Evolutionary conservation across 768 basidiomycete species (phyloP), one percentile per base, ranked within the genome.

Genomic region (Roridomyces roridus): DNA sequence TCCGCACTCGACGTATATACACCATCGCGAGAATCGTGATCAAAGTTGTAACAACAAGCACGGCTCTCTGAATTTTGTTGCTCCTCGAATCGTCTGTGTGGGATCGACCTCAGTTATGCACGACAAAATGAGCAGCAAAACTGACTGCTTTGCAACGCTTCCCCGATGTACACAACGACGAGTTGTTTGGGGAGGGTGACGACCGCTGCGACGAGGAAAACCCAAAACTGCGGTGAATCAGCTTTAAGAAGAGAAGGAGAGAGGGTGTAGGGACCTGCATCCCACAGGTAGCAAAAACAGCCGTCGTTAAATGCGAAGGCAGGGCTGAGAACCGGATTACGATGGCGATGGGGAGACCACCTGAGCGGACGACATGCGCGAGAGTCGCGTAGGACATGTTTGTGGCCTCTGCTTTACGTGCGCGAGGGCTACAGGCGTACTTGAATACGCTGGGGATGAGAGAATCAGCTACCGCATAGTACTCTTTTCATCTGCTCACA

Each of bases 341-440:
- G 46, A 94, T 73, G 0, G 89, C 89, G 56, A 94, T 85, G 67
- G 82, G 85, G 77, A 96, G 93, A 4, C 94, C 95, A 25, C 95
- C 95, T 17, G 96, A 89, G 20, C 91, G 83, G 14, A 96, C 86
- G 20, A 94, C 75, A 70, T 80, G 76, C 51, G 85, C 83, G 4
- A 87, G 71, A 65, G 84, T 82, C 3, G 81, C 85, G 64, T 88
- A 89, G 9, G 76, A 72, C n/a, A 87, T 73, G 24, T 77, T 84
- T 6, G 71, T 78, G 56, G 77, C 73, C 62, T 91, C 88, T 48
- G 86, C 67, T 56, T 92, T 93, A 55, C 86, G 86, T 2, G 90
- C 91, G 25, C 92, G 87, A 1, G 84, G 72, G 9, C 81, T 69
- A 65, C 91, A 93, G 68, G 87, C 83, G 57, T 90, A 91, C 67